Percentiles rank a stretch among this genome's conserved stretches.
phyloP scores from a whole-genome alignment of 495 filamentous ascomycete genomes.

The Hyaloscypha variabilis region DNA sequence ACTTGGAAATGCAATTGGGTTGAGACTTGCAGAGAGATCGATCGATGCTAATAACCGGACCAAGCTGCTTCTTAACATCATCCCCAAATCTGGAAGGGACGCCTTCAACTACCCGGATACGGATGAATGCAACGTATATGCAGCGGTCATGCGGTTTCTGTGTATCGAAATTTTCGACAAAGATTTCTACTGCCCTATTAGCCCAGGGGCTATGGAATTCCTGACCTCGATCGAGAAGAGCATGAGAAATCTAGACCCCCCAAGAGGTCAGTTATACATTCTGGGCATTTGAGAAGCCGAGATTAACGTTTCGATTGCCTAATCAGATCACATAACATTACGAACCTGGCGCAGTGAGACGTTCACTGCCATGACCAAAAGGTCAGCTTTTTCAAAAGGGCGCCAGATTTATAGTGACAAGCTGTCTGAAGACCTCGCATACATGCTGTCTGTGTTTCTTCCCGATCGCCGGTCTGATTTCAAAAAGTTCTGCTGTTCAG shows the following conservation, averaged over 20 bases:
- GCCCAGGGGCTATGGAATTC: no score
- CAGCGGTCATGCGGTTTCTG: conserved; percentile 9
- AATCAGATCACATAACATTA: conserved; percentile 34
- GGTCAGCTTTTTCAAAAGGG: conserved; percentile 21
- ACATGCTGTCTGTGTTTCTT: not conserved
- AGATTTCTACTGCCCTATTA: conserved; percentile 17
- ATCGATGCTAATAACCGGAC: no score
- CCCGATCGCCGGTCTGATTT: conserved; percentile 4
- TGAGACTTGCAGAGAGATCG: no score
- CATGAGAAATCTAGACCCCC: conserved; percentile 8
- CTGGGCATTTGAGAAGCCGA: not conserved
- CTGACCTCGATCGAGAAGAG: no score
- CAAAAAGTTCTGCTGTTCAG: not conserved
- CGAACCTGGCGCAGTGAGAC: conserved; percentile 38
- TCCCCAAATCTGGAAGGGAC: conserved; percentile 6
- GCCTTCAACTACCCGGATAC: not conserved
- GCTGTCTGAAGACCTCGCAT: not conserved
- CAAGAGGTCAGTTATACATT: not conserved
- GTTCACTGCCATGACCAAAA: conserved; percentile 33
- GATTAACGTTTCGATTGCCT: not conserved
- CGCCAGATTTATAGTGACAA: not conserved
- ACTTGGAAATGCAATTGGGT: not conserved
- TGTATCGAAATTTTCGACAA: not conserved
- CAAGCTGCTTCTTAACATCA: not conserved
- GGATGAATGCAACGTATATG: conserved; percentile 11